Evolutionary conservation across 768 basidiomycete species (phyloP).

Genomic region (Naganishia friedmannii): DNA sequence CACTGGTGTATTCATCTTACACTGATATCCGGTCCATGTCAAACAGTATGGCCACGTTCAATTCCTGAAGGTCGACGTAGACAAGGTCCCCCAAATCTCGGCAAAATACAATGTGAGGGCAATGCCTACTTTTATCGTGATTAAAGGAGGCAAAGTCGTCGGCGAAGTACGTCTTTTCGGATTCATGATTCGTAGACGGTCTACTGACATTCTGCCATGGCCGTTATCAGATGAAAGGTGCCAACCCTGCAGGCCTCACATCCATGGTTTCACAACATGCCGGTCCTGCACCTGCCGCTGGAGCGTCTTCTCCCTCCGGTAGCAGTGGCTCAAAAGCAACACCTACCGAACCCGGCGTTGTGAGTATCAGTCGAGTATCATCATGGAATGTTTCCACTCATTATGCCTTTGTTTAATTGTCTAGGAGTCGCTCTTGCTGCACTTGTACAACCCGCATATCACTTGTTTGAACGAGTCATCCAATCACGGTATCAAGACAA

Average conservation of each 20-base stretch:
- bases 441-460: constrained; percentile 46
- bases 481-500: constrained; percentile 46
- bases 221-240: constrained; percentile 45
- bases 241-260: constrained; percentile 48
- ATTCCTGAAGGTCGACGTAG: constrained; percentile 52
- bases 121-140: constrained; percentile 52
- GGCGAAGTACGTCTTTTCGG: constrained; percentile 43
- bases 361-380: neutral
- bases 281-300: constrained; percentile 42
- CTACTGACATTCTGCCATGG: neutral
- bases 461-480: constrained; percentile 51
- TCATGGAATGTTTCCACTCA: neutral
- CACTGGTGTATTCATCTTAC: neutral
- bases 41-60: constrained; percentile 42
- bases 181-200: neutral
- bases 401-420: neutral
- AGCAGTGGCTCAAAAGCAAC: constrained; percentile 32
- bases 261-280: constrained; percentile 46
- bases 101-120: constrained; percentile 44
- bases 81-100: constrained; percentile 44
- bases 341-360: constrained; percentile 27
- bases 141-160: constrained; percentile 49
- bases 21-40: neutral
- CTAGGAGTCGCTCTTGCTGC: constrained; percentile 44
- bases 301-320: constrained; percentile 30